A percentile compares a stretch with the other conserved stretches of the same genome.
phyloP scores from a whole-genome alignment of 768 basidiomycete species.

The Paxillus involutus region DNA sequence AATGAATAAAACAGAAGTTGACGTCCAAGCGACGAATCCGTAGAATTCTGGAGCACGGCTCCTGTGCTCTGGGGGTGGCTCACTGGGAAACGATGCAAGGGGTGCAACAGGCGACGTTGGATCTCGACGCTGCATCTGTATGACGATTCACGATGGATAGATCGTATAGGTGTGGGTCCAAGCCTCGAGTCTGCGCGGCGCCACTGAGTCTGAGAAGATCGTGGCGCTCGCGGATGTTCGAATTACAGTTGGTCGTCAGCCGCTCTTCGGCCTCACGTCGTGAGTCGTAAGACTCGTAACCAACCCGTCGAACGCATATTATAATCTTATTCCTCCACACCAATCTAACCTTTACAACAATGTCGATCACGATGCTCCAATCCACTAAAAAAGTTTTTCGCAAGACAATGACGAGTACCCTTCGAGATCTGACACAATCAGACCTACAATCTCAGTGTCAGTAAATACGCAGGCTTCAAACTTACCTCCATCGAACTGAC shows the following conservation, averaged over 20 bases:
- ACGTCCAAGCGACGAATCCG: conserved; percentile 86
- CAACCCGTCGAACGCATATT: not conserved
- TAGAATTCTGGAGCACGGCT: conserved; percentile 84
- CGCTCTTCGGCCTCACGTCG: no score
- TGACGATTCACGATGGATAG: not conserved
- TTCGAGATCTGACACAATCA: conserved; percentile 43
- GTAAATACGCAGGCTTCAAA: conserved; percentile 33
- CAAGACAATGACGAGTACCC: conserved; percentile 43
- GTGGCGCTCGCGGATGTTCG: conserved; percentile 3
- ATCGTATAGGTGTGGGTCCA: no score
- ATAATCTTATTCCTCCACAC: not conserved
- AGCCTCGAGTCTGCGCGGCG: no score
- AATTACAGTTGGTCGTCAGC: conserved; percentile 13
- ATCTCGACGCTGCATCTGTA: conserved; percentile 11
- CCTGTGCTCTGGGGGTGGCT: conserved; percentile 43
- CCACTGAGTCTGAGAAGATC: not conserved
- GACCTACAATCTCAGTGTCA: conserved; percentile 64
- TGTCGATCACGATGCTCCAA: conserved; percentile 30
- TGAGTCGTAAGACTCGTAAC: no score
- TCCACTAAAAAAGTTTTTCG: conserved; percentile 56
- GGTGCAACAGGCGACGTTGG: conserved; percentile 48
- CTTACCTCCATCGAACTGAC: conserved; percentile 1
- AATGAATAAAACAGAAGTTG: conserved; percentile 68
- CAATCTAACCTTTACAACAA: not conserved
- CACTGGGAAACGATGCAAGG: conserved; percentile 41